Conservation (phyloP, 2,329 filamentous ascomycete species). For the Aspergillus floridensis region DNA sequence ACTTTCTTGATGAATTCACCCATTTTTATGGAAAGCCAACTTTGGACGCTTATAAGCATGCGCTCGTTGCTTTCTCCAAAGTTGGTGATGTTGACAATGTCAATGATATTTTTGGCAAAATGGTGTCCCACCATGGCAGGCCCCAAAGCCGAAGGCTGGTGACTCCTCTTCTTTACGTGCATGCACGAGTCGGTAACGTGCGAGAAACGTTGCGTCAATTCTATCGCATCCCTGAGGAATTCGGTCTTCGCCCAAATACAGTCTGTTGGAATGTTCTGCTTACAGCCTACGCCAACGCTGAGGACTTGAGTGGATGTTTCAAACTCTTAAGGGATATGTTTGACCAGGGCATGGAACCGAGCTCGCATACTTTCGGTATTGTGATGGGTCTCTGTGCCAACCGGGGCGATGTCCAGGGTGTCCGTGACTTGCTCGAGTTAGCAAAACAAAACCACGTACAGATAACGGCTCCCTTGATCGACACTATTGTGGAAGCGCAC, state of each 20-base stretch:
- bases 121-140: slow-evolving; percentile 36
- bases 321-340: slow-evolving; percentile 62
- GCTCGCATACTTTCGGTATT: slow-evolving; percentile 65
- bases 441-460: slow-evolving; percentile 56
- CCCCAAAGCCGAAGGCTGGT: slow-evolving; percentile 33
- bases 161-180: slow-evolving; percentile 65
- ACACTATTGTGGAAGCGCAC: slow-evolving; percentile 66
- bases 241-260: slow-evolving; percentile 56
- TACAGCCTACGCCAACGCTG: slow-evolving; percentile 64
- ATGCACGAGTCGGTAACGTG: slow-evolving; percentile 67
- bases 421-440: slow-evolving; percentile 62
- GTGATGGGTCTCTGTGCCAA: slow-evolving; percentile 70
- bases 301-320: slow-evolving; percentile 66
- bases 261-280: slow-evolving; percentile 75
- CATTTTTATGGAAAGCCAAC: slow-evolving; percentile 33
- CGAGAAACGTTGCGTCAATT: slow-evolving; percentile 61
- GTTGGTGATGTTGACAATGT: slow-evolving; percentile 48
- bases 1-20: slow-evolving; percentile 43
- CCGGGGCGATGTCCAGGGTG: slow-evolving; percentile 69
- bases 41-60: slow-evolving; percentile 32
- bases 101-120: slow-evolving; percentile 45
- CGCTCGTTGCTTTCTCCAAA: slow-evolving; percentile 44
- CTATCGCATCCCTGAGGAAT: slow-evolving; percentile 56
- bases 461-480: slow-evolving; percentile 58
- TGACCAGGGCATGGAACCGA: slow-evolving; percentile 50